These are phyloP conservation scores for Coffea humblotiana DNA, from an alignment of 305 asterid genomes.

Conservation along the genomic window DNA sequence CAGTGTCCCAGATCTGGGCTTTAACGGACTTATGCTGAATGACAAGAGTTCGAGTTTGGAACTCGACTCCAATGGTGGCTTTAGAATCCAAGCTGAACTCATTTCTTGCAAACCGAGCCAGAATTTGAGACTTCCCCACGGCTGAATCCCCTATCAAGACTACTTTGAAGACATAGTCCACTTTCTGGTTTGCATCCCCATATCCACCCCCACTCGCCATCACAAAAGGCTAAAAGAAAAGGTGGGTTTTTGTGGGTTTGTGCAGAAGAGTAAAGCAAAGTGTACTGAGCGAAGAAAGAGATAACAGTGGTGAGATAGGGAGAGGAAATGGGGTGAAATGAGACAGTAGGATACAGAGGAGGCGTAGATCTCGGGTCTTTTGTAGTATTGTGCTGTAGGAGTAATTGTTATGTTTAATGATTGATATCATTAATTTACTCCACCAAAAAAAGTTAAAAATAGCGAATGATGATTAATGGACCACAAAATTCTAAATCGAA, in stretches of 20 bases:
- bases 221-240: not conserved
- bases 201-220: constrained; percentile 63
- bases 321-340: not conserved
- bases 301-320: not conserved
- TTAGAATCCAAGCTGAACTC: constrained; percentile 84
- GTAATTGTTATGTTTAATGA: not conserved
- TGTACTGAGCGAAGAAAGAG: not conserved
- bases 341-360: not conserved
- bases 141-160: constrained; percentile 86
- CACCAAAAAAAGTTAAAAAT: too few species aligned
- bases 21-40: constrained; percentile 69
- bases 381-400: not conserved
- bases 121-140: constrained; percentile 74
- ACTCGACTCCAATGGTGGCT: constrained; percentile 83
- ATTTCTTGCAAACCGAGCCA: constrained; percentile 65
- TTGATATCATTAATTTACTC: not conserved
- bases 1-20: constrained; percentile 96
- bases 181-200: constrained; percentile 58
- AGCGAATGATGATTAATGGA: too few species aligned
- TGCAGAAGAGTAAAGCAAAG: not conserved
- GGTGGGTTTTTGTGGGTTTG: not conserved
- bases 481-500: too few species aligned
- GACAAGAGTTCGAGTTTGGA: constrained; percentile 70
- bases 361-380: constrained; percentile 3
- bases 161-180: constrained; percentile 76